A percentile compares a stretch with the other conserved stretches of the same genome.
phyloP scores from a whole-genome alignment of 169 alveolate genomes.

The Sarcocystis neurona region DNA sequence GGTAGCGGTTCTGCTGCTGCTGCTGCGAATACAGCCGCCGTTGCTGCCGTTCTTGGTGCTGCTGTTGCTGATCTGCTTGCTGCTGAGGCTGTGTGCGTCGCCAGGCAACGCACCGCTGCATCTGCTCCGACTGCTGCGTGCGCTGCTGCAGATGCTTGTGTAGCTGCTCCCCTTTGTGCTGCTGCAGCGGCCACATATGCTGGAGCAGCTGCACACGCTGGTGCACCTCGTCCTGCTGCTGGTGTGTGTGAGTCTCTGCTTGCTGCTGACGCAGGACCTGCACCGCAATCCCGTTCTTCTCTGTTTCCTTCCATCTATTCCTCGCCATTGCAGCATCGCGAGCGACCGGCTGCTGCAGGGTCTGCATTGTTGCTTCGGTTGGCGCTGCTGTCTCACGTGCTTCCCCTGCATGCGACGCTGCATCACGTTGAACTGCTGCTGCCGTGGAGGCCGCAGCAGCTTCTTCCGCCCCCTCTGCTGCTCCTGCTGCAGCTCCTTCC shows the following conservation, averaged over 20 bases:
- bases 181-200: background rate
- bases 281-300: background rate
- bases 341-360: background rate
- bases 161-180: background rate
- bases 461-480: background rate
- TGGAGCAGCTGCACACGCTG: background rate
- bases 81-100: background rate
- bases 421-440: background rate
- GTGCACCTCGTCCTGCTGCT: background rate
- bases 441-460: background rate
- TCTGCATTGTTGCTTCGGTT: conserved; percentile 13
- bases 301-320: background rate
- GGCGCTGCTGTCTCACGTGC: conserved; percentile 35
- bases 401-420: background rate
- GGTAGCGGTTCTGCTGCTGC: conserved; percentile 10
- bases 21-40: conserved; percentile 24
- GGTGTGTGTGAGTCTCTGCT: background rate
- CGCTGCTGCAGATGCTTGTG: background rate
- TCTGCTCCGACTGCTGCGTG: background rate
- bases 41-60: conserved; percentile 20
- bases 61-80: conserved; percentile 30
- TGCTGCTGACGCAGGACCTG: background rate
- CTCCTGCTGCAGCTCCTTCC: no score
- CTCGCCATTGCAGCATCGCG: background rate
- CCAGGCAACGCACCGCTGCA: no score